phyloP scores from a whole-genome alignment of 805 yeast genomes.

The Lachancea quebecensis region DNA sequence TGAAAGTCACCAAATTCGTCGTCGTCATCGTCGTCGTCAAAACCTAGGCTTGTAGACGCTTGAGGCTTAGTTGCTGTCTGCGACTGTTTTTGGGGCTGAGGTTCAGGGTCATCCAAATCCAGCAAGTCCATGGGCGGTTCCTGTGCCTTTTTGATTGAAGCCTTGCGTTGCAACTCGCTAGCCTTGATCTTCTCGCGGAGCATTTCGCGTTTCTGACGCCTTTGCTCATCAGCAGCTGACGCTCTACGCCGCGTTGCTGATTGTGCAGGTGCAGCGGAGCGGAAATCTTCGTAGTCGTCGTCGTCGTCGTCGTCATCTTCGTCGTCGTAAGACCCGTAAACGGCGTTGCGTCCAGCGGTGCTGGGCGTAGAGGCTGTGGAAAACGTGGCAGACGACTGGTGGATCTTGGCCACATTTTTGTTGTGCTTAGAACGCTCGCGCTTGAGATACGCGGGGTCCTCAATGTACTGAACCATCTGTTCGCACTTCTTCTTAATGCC shows the following conservation, averaged over 20 bases:
- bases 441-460: conserved; percentile 26
- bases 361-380: conserved; percentile 1
- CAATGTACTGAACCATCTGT: conserved; percentile 23
- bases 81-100: not conserved
- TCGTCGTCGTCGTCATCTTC: conserved; percentile 25
- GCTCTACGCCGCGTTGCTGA: conserved; percentile 18
- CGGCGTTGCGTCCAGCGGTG: conserved; percentile 12
- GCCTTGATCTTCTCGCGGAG: conserved; percentile 30
- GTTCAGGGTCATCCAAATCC: conserved; percentile 23
- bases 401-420: conserved; percentile 28
- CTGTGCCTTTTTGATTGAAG: conserved; percentile 14
- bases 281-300: conserved; percentile 17
- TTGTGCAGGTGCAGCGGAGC: conserved; percentile 13
- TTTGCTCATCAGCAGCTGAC: conserved; percentile 29
- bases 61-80: not conserved
- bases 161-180: conserved; percentile 29
- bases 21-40: conserved; percentile 24
- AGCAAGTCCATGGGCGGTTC: conserved; percentile 25
- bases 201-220: conserved; percentile 33
- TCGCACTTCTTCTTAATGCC: conserved; percentile 33
- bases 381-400: conserved; percentile 12
- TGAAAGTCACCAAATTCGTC: conserved; percentile 36
- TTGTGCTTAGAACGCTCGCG: conserved; percentile 26
- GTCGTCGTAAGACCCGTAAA: conserved; percentile 21
- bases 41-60: not conserved